Evolutionary conservation across 2,329 filamentous ascomycete species (phyloP).

Genomic region (Pseudogymnoascus sp.): DNA sequence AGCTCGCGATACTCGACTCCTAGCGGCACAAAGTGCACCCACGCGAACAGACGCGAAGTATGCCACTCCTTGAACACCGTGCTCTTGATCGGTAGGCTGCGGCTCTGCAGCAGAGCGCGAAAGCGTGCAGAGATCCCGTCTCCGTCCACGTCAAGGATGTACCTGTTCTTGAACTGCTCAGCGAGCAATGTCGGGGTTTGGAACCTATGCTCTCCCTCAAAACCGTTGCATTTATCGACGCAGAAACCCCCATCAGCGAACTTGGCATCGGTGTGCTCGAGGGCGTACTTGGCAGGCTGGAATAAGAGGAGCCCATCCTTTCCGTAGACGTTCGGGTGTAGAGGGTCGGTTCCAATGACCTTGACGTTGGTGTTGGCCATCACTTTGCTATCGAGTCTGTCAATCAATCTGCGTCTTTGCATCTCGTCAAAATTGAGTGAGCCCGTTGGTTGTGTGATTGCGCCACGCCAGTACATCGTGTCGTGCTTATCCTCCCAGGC

Average conservation of each 20-base stretch:
- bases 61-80: slow-evolving; percentile 79
- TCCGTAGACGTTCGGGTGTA: neutral
- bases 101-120: slow-evolving; percentile 60
- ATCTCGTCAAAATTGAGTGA: slow-evolving; percentile 41
- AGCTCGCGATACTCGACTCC: slow-evolving; percentile 66
- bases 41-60: slow-evolving; percentile 63
- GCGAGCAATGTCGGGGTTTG: slow-evolving; percentile 49
- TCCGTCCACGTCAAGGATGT: slow-evolving; percentile 69
- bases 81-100: slow-evolving; percentile 66
- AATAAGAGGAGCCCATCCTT: slow-evolving; percentile 30
- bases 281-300: slow-evolving; percentile 32
- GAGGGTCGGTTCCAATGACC: slow-evolving; percentile 30
- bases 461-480: slow-evolving; percentile 55
- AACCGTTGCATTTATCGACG: slow-evolving; percentile 39
- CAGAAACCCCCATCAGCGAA: slow-evolving; percentile 36
- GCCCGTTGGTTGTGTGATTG: slow-evolving; percentile 24
- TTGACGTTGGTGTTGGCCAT: slow-evolving; percentile 34
- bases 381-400: slow-evolving; percentile 45
- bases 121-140: slow-evolving; percentile 64
- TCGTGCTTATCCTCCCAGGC: slow-evolving; percentile 51
- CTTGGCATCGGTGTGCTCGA: slow-evolving; percentile 28
- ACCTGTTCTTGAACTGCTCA: slow-evolving; percentile 56
- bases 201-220: slow-evolving; percentile 33
- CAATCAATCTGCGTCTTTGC: slow-evolving; percentile 50
- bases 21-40: slow-evolving; percentile 77